Evolutionary conservation across 176 grass and related monocot species (phyloP), one percentile per base, ranked within the genome.

Genomic region (Musa schizocarpa): DNA sequence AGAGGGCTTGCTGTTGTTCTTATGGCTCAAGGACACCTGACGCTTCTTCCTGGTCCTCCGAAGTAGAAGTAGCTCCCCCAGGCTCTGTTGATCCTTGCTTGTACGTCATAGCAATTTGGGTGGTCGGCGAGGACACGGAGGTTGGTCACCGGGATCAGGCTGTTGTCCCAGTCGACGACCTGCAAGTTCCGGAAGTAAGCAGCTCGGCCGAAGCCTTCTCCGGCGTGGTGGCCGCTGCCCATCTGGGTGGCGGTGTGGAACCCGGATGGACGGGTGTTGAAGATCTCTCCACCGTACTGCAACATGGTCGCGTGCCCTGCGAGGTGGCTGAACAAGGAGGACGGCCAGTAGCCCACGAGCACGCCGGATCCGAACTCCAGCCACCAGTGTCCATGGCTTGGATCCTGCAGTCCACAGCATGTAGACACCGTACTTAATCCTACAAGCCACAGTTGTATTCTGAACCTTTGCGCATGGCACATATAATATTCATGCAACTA

Each of bases 151-250:
- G 55, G 54, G 5, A 5, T 19, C 9, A 75, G 24, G 25, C 11
- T 20, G 12, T 48, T 50, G 19, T 13, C 23, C 25, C 53, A 75
- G 54, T 75, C 27, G 7, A 62, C 73, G 7, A 57, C 27, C 24
- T 48, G 9, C 2, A 75, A 14, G 54, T 50, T 61, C 8, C 26
- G 25, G 24, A 75, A 58, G 73, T 62, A 75, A 24, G 53, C 56
- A 13, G 73, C 73, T 14, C 56, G 25, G 3, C 1, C 0, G 25
- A 20, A 75, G 2, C 73, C 73, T 11, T 75, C 73, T 13, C 3
- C 54, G 14, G 73, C 23, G 73, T n/a, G 61, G 53, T 75, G 73
- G n/a, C 73, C 73, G 14, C 25, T 58, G 24, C 73, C 73, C 73
- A 75, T 75, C 13, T 49, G 24, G 52, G 73, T 75, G 13, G 54